Conservation (phyloP, 257 asterid species). For the Oldenlandia corymbosa region DNA sequence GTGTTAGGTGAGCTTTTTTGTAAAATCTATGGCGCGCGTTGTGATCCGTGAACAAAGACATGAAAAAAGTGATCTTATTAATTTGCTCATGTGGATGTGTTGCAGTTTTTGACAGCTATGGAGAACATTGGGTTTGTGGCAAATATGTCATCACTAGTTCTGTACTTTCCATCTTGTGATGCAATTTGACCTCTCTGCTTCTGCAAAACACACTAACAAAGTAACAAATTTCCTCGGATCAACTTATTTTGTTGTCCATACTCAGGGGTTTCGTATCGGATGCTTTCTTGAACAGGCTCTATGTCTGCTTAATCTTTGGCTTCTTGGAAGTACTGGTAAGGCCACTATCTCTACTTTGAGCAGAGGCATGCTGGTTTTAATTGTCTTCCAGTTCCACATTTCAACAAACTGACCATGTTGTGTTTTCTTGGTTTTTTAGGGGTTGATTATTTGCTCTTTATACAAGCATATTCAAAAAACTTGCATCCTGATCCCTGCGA, state of each 20-base stretch:
- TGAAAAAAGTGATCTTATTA: not conserved
- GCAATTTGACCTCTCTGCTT: constrained; percentile 22
- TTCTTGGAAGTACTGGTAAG: constrained; percentile 39
- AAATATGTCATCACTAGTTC: constrained; percentile 42
- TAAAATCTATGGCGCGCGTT: too few relatives aligned
- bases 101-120: constrained; percentile 30
- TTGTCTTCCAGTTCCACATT: too few relatives aligned
- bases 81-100: not conserved
- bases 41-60: too few relatives aligned
- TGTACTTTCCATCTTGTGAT: constrained; percentile 35
- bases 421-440: constrained; percentile 21
- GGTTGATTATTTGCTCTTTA: constrained; percentile 37
- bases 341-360: too few relatives aligned
- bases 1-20: constrained; percentile 11
- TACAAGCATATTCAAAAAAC: constrained; percentile 42
- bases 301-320: constrained; percentile 45
- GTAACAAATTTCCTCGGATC: constrained; percentile 42
- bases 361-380: too few relatives aligned
- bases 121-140: constrained; percentile 48
- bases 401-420: too few relatives aligned
- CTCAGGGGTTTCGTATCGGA: constrained; percentile 51
- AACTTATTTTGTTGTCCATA: constrained; percentile 49
- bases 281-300: constrained; percentile 40
- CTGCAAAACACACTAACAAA: too few relatives aligned
- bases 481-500: constrained; percentile 33